Conservation (phyloP, 352 stramenopile genomes). For the Phytophthora cryptogea region DNA sequence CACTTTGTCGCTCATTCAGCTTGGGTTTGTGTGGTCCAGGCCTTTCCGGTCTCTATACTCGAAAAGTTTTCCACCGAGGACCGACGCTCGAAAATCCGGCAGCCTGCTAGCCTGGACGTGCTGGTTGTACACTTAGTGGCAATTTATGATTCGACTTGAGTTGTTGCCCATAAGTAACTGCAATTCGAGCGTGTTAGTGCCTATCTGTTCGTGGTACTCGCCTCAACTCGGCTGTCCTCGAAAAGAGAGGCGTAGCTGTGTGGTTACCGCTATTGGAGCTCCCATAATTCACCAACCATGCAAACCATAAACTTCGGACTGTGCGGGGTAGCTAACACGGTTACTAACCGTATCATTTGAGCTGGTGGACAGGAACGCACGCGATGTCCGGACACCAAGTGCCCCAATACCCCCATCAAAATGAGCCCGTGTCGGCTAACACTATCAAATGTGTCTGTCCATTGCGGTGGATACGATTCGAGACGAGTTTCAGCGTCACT, state of each 20-base stretch:
- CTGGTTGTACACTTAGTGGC: neutral
- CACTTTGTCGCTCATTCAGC: slow-evolving; percentile 1
- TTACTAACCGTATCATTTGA: slow-evolving; percentile 36
- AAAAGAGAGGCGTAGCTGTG: slow-evolving; percentile 2
- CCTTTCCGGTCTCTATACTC: slow-evolving; percentile 21
- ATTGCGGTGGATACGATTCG: slow-evolving; percentile 11
- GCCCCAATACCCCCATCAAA: slow-evolving; percentile 12
- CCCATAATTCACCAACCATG: slow-evolving; percentile 9
- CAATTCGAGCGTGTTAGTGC: slow-evolving; percentile 17
- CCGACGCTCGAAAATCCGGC: neutral
- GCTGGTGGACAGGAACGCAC: slow-evolving; percentile 3
- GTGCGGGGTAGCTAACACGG: slow-evolving; percentile 6
- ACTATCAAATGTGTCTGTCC: neutral
- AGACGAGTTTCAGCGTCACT: slow-evolving; percentile 7
- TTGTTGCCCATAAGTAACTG: slow-evolving; percentile 23
- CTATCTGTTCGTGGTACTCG: slow-evolving; percentile 16
- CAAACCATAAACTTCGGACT: slow-evolving; percentile 17
- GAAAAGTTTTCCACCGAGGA: slow-evolving; percentile 3
- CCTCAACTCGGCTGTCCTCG: slow-evolving; percentile 21
- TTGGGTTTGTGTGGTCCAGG: neutral
- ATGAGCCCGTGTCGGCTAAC: slow-evolving; percentile 14
- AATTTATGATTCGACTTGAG: slow-evolving; percentile 3
- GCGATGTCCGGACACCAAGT: slow-evolving; percentile 6
- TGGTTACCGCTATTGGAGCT: neutral
- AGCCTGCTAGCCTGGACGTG: slow-evolving; percentile 3